Percentiles rank a stretch among this genome's conserved stretches.
phyloP scores from a whole-genome alignment of 2,329 filamentous ascomycete genomes.

The Ophiocordyceps sinensis region DNA sequence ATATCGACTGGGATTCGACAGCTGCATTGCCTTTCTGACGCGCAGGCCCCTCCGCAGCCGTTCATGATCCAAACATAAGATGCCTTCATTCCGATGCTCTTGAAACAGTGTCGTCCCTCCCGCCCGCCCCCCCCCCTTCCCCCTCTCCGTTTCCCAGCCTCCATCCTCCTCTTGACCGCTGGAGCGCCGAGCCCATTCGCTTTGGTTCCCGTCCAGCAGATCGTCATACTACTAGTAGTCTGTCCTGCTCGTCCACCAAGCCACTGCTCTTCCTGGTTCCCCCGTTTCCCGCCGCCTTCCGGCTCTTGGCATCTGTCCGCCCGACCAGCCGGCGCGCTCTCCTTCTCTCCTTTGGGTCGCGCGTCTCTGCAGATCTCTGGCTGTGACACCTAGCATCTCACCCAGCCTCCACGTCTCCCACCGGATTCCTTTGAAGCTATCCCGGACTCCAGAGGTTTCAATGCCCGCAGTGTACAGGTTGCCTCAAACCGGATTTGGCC shows the following conservation, averaged over 20 bases:
- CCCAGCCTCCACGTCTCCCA: neutral
- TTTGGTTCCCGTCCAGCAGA: neutral
- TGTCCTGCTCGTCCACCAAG: neutral
- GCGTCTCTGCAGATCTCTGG: neutral
- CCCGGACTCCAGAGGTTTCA: slow-evolving; percentile 3
- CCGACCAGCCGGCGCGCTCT: neutral
- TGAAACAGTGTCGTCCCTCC: neutral
- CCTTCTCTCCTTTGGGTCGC: no score
- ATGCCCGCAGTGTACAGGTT: slow-evolving; percentile 3
- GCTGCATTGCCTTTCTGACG: neutral
- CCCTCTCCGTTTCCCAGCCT: neutral
- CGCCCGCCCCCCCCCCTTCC: neutral
- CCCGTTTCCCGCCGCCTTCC: neutral
- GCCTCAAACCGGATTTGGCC: slow-evolving; percentile 3
- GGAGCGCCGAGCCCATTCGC: neutral
- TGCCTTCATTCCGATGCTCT: slow-evolving; percentile 1
- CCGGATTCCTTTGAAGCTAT: neutral
- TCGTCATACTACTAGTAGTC: neutral
- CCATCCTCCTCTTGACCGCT: neutral
- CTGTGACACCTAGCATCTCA: neutral
- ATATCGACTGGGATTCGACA: slow-evolving; percentile 1
- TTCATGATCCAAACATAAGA: slow-evolving; percentile 3
- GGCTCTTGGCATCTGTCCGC: neutral
- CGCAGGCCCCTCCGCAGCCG: neutral
- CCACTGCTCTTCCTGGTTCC: neutral